Percentiles rank a stretch among this genome's conserved stretches.
These are phyloP conservation scores for Kluyveromyces dobzhanskii DNA, from an alignment of 805 yeast species.

Conservation along the genomic window DNA sequence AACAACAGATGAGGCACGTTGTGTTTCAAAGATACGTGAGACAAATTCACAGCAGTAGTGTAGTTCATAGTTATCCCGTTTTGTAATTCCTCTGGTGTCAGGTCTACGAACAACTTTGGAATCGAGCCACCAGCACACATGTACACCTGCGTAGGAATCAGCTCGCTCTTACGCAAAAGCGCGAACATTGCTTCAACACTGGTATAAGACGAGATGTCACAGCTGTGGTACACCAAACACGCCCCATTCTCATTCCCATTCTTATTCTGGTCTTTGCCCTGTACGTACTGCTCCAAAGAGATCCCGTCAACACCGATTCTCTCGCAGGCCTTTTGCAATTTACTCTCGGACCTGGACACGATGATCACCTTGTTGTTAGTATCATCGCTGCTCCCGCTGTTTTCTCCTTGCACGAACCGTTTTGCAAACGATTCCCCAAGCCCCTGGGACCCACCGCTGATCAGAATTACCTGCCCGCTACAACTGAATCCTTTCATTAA, in stretches of 20 bases:
- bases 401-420: constrained; percentile 32
- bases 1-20: constrained; percentile 41
- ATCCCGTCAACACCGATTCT: constrained; percentile 27
- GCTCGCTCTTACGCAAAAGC: constrained; percentile 19
- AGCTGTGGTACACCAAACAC: constrained; percentile 38
- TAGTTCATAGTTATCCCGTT: constrained; percentile 64
- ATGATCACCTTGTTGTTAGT: constrained; percentile 43
- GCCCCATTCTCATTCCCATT: constrained; percentile 12
- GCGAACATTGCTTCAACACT: constrained; percentile 33
- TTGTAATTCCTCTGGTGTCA: constrained; percentile 48
- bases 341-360: constrained; percentile 67
- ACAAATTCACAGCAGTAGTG: constrained; percentile 57
- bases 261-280: constrained; percentile 16
- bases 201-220: constrained; percentile 57
- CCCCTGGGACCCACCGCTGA: constrained; percentile 96
- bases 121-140: constrained; percentile 85
- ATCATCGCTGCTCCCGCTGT: not conserved
- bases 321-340: constrained; percentile 42
- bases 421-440: constrained; percentile 74
- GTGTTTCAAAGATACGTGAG: constrained; percentile 54
- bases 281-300: constrained; percentile 11
- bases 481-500: constrained; percentile 21
- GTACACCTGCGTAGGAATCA: constrained; percentile 60
- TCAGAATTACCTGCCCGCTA: constrained; percentile 49
- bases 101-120: constrained; percentile 70